Evolutionary conservation across 208 protist species (phyloP).

Genomic region (Wallacemonas sp.): DNA sequence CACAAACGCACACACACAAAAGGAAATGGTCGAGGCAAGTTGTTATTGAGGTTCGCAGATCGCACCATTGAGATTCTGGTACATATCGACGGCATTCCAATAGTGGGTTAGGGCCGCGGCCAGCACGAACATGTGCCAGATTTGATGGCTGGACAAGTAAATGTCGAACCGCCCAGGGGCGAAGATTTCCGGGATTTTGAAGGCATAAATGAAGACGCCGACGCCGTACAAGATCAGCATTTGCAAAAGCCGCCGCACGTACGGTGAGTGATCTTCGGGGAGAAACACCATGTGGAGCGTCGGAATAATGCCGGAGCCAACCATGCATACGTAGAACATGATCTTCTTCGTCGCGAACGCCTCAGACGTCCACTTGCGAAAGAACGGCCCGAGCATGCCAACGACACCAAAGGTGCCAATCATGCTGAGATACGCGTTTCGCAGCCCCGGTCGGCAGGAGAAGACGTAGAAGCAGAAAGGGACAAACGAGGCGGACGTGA

Average conservation of each 20-base stretch:
- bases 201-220: conserved; percentile 82
- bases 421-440: conserved; percentile 71
- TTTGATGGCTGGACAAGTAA: conserved; percentile 71
- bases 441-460: conserved; percentile 61
- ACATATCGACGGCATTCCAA: conserved; percentile 70
- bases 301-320: conserved; percentile 64
- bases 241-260: conserved; percentile 50
- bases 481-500: conserved; percentile 82
- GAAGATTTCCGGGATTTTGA: conserved; percentile 74
- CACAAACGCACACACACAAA: too few relatives aligned
- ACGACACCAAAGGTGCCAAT: conserved; percentile 71
- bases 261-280: conserved; percentile 41
- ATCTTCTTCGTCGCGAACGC: conserved; percentile 60
- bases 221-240: conserved; percentile 77
- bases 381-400: conserved; percentile 75
- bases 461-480: conserved; percentile 86
- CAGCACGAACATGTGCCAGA: conserved; percentile 87
- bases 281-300: conserved; percentile 65
- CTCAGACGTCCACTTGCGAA: conserved; percentile 65
- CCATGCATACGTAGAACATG: conserved; percentile 78
- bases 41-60: conserved; percentile 30
- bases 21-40: too few relatives aligned
- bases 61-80: conserved; percentile 40
- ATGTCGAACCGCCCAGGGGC: conserved; percentile 74
- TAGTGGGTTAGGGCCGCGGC: conserved; percentile 73